phyloP scores from a whole-genome alignment of 768 basidiomycete species.

The Hygrophorus pudorinus region DNA sequence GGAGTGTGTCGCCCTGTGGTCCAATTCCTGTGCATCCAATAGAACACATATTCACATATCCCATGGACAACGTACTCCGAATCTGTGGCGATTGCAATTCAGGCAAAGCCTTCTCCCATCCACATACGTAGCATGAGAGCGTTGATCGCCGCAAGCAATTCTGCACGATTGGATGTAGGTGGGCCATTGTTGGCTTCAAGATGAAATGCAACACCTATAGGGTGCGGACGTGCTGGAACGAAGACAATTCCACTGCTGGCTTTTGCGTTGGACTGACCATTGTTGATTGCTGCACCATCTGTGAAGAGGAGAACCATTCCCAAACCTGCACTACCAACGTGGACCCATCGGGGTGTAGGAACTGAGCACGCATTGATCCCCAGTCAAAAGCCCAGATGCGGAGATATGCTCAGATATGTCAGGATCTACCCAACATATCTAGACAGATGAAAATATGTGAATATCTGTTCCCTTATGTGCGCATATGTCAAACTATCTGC shows the following conservation, averaged over 20 bases:
- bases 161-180: constrained; percentile 24
- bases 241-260: constrained; percentile 6
- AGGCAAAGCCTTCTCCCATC: constrained; percentile 19
- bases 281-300: constrained; percentile 6
- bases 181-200: constrained; percentile 2
- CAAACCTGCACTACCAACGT: neutral
- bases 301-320: constrained; percentile 6
- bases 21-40: constrained; percentile 18
- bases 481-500: too few species aligned
- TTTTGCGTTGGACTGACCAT: neutral
- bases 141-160: constrained; percentile 21
- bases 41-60: constrained; percentile 12
- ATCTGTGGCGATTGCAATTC: constrained; percentile 23
- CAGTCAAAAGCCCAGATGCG: too few species aligned
- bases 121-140: constrained; percentile 16
- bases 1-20: constrained; percentile 9
- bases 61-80: constrained; percentile 21
- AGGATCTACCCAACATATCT: too few species aligned
- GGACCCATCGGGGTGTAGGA: neutral
- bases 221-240: neutral
- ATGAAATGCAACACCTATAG: constrained; percentile 1
- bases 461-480: too few species aligned
- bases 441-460: too few species aligned
- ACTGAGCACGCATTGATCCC: neutral
- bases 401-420: too few species aligned